These are phyloP conservation scores for Nyssa sinensis DNA, from an alignment of 148 eudicot genomes.

Conservation along the genomic window DNA sequence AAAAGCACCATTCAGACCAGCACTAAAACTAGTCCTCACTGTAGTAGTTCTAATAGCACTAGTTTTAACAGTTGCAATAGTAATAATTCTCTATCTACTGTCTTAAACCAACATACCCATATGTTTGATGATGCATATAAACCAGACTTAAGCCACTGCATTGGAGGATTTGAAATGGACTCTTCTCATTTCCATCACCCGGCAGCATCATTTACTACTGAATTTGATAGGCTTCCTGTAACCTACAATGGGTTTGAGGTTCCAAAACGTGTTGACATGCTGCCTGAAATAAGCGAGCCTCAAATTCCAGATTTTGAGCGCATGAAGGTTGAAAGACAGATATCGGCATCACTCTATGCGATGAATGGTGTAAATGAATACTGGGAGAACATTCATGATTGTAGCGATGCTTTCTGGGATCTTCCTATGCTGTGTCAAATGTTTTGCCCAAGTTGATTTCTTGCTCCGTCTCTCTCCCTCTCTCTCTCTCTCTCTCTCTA, in stretches of 20 bases:
- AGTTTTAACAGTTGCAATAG: background rate
- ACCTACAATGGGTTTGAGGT: constrained; percentile 7
- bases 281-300: constrained; percentile 10
- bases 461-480: background rate
- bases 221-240: constrained; percentile 12
- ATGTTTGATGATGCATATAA: constrained; percentile 26
- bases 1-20: background rate
- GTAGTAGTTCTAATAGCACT: background rate
- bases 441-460: constrained; percentile 28
- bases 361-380: constrained; percentile 52
- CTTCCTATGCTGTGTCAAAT: constrained; percentile 32
- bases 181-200: constrained; percentile 18
- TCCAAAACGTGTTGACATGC: constrained; percentile 16
- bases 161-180: constrained; percentile 18
- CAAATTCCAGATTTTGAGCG: constrained; percentile 39
- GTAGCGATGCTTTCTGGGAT: constrained; percentile 38
- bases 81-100: no score
- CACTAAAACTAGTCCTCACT: background rate
- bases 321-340: constrained; percentile 55
- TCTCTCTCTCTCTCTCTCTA: background rate
- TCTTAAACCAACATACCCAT: constrained; percentile 2
- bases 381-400: constrained; percentile 39
- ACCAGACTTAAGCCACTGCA: constrained; percentile 29
- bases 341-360: constrained; percentile 56
- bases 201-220: background rate